Percentiles rank a stretch among this genome's conserved stretches.
Evolutionary conservation across 495 filamentous ascomycete genomes (phyloP).

Genomic region (Evernia prunastri): DNA sequence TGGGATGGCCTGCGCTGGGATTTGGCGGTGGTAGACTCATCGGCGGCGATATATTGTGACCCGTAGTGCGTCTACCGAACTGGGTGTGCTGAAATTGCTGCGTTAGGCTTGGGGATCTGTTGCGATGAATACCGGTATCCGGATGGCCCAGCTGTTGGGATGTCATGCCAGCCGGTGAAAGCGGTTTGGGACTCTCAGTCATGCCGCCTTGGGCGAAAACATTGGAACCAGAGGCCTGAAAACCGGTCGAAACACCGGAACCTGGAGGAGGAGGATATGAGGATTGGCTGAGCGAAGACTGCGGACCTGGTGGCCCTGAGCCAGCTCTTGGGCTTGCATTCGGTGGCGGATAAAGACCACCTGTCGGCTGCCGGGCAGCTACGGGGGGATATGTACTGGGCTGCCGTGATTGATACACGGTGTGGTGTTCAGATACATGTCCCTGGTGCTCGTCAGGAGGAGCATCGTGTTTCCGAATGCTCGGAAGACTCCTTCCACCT

Average conservation of each 20-base stretch:
- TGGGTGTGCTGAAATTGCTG: slow-evolving; percentile 63
- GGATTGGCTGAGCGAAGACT: slow-evolving; percentile 42
- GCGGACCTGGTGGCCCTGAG: slow-evolving; percentile 48
- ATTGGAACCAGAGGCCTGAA: slow-evolving; percentile 19
- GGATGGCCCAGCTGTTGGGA: slow-evolving; percentile 52
- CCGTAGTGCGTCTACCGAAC: slow-evolving; percentile 48
- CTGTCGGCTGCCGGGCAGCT: slow-evolving; percentile 42
- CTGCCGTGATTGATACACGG: slow-evolving; percentile 50
- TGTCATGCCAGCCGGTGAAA: slow-evolving; percentile 66
- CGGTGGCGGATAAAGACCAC: slow-evolving; percentile 56
- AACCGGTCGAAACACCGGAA: slow-evolving; percentile 38
- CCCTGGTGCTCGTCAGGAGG: slow-evolving; percentile 37
- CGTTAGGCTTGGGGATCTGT: slow-evolving; percentile 63
- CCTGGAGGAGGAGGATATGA: slow-evolving; percentile 27
- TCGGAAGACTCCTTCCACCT: slow-evolving; percentile 55
- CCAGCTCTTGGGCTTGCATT: slow-evolving; percentile 38
- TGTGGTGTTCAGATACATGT: slow-evolving; percentile 43
- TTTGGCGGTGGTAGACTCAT: slow-evolving; percentile 31
- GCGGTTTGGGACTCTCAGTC: slow-evolving; percentile 80
- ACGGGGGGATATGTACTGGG: slow-evolving; percentile 76
- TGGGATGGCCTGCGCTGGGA: slow-evolving; percentile 22
- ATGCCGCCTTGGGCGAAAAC: slow-evolving; percentile 64
- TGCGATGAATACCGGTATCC: slow-evolving; percentile 44
- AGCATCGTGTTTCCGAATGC: slow-evolving; percentile 63
- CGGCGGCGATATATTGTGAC: slow-evolving; percentile 34